Evolutionary conservation across 805 yeast genomes (phyloP).

Genomic region (Lachancea sp.): DNA sequence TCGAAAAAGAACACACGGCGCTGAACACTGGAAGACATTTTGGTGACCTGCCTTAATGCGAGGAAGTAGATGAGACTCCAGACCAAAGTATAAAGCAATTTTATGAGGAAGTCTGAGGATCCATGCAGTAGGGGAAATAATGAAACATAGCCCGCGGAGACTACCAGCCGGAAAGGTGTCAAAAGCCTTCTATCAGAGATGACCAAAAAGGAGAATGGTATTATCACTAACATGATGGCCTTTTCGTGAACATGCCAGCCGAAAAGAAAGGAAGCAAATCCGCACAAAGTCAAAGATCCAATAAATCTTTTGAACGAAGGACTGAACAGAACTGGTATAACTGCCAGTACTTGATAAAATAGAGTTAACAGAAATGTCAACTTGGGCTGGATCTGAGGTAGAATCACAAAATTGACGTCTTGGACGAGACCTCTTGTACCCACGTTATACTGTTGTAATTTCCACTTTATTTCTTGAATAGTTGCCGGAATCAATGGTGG

Average conservation of each 20-base stretch:
- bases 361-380: slow-evolving; percentile 72
- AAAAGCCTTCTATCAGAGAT: slow-evolving; percentile 65
- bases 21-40: slow-evolving; percentile 34
- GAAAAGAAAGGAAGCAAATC: slow-evolving; percentile 81
- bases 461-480: slow-evolving; percentile 26
- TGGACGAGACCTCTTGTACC: slow-evolving; percentile 88
- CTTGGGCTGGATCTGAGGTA: slow-evolving; percentile 76
- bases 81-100: slow-evolving; percentile 66
- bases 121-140: slow-evolving; percentile 82
- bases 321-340: slow-evolving; percentile 60
- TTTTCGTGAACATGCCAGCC: slow-evolving; percentile 99
- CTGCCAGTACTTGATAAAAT: slow-evolving; percentile 76
- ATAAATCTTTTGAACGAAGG: slow-evolving; percentile 76
- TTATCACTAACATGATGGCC: slow-evolving; percentile 81
- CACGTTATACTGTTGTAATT: slow-evolving; percentile 32
- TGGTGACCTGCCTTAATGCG: slow-evolving; percentile 64
- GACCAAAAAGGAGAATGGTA: slow-evolving; percentile 79
- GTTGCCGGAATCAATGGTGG: slow-evolving; percentile 31
- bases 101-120: slow-evolving; percentile 72
- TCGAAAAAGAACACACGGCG: slow-evolving; percentile 61
- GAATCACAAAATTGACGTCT: slow-evolving; percentile 71
- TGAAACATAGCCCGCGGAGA: slow-evolving; percentile 78
- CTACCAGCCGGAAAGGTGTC: slow-evolving; percentile 62
- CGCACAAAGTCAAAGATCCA: slow-evolving; percentile 83
- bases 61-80: slow-evolving; percentile 79